These are phyloP conservation scores for Barnettozyma hawaiiensis DNA, from an alignment of 1,139 yeast genomes.

Conservation along the genomic window DNA sequence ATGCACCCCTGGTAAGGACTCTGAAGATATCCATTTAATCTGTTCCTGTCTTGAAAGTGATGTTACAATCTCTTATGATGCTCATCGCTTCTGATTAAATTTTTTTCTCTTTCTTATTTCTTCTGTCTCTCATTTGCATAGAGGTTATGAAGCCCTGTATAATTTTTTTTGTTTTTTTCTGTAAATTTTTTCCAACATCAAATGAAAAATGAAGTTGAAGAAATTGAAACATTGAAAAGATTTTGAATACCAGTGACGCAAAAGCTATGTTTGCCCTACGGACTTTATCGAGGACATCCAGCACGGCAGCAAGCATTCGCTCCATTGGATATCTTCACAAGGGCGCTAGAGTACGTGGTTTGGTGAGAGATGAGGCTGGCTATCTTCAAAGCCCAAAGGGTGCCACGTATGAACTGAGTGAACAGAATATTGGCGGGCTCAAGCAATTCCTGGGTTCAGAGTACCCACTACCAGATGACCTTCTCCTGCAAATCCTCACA, in stretches of 20 bases:
- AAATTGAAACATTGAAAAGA: neutral
- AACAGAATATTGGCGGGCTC: conserved; percentile 43
- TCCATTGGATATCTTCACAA: conserved; percentile 36
- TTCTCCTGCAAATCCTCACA: conserved; percentile 73
- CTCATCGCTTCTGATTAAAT: neutral
- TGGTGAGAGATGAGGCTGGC: conserved; percentile 69
- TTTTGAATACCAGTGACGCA: neutral
- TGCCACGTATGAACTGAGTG: conserved; percentile 48
- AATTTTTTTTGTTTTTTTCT: too few relatives aligned
- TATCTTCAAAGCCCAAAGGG: conserved; percentile 56
- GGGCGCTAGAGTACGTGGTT: conserved; percentile 65
- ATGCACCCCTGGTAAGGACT: conserved; percentile 80
- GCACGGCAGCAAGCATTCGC: conserved; percentile 10
- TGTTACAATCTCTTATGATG: neutral
- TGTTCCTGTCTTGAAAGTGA: neutral
- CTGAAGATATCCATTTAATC: conserved; percentile 81
- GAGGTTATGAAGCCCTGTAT: neutral
- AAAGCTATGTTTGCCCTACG: conserved; percentile 2
- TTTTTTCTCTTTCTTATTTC: conserved; percentile 1
- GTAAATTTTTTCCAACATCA: neutral
- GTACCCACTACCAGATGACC: conserved; percentile 31
- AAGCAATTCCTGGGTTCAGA: conserved; percentile 50
- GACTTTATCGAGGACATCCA: neutral
- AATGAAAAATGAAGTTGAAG: neutral
- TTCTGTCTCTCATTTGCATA: too few relatives aligned